Evolutionary conservation across 2,329 filamentous ascomycete species (phyloP).

Genomic region (Diaporthe destruens): DNA sequence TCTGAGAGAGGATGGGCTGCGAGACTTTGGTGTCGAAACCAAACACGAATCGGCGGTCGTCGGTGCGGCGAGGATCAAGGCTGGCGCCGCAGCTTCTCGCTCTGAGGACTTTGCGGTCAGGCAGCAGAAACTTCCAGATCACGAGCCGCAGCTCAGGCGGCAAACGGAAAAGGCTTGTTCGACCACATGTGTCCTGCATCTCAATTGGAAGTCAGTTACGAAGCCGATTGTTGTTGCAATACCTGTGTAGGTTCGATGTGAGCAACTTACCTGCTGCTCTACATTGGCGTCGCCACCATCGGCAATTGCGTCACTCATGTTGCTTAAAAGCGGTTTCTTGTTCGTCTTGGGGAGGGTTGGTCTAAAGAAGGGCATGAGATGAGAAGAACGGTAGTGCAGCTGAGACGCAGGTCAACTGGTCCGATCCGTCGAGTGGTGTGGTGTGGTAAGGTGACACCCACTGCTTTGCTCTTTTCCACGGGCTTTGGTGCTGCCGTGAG

Average conservation of each 20-base stretch:
- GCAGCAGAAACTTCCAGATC: slow-evolving; percentile 15
- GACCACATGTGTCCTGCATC: not conserved
- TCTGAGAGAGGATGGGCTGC: slow-evolving; percentile 18
- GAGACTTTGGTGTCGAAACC: slow-evolving; percentile 10
- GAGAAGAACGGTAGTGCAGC: not conserved
- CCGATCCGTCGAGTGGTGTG: no score
- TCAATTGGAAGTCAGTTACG: not conserved
- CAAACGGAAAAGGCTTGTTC: slow-evolving; percentile 5
- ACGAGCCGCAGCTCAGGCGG: not conserved
- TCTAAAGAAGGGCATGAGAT: no score
- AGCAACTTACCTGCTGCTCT: not conserved
- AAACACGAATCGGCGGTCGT: slow-evolving; percentile 1
- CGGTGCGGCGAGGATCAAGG: not conserved
- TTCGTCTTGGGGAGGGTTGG: not conserved
- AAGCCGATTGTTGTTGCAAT: no score
- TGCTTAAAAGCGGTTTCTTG: not conserved
- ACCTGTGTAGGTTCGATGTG: not conserved
- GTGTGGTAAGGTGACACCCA: not conserved
- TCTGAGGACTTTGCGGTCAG: not conserved
- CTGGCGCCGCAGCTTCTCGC: not conserved
- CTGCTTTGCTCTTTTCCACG: not conserved
- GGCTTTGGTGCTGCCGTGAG: not conserved
- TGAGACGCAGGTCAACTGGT: not conserved
- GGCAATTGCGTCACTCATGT: not conserved
- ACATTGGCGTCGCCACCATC: not conserved